Evolutionary conservation across 208 protist genomes (phyloP), one percentile per base, ranked within the genome.

Genomic region (Trypanosoma cruzi): DNA sequence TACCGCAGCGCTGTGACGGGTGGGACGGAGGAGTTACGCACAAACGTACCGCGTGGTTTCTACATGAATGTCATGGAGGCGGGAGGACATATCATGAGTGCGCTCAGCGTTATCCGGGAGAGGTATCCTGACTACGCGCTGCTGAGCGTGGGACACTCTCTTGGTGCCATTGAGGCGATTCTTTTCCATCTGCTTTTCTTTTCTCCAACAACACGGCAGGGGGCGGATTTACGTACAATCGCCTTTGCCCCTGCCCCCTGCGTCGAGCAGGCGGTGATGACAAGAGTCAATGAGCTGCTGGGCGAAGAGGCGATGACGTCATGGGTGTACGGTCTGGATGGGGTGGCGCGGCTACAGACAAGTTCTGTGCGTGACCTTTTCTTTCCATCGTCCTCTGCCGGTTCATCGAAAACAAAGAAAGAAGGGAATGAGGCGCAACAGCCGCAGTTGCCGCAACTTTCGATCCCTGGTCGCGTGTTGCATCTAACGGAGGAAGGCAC

Each of bases 151-250:
- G 90, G 90, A 8, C 90, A 95, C 77, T 95, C 87, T 32, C 87
- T 95, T 49, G 90, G 90, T 22, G 90, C 79, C 50, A 75, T 88
- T 32, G 63, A 84, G 75, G 90, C 90, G 11, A 83, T 73, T 54
- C 64, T 95, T 48, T 95, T 93, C 59, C 86, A 93, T 64, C 71
- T 95, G 4, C 65, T 93, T 6, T 90, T 84, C 67, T 83, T 80
- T 53, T 64, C 84, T 53, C 60, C 70, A 31, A 34, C 70, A 37
- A 11, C 24, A 26, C 32, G 4, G 18, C 44, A 20, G 16, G 36
- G n/a, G 20, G 36, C 14, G 62, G 42, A 34, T 26, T 77, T 83
- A 13, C 66, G 78, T 34, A 92, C 86, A 0, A 69, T 84, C 54
- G 79, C 79, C 20, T 82, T 91, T 55, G 84, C 80, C 4, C 74